Conservation (phyloP, 169 alveolate genomes). For the Plasmodium knowlesi region DNA sequence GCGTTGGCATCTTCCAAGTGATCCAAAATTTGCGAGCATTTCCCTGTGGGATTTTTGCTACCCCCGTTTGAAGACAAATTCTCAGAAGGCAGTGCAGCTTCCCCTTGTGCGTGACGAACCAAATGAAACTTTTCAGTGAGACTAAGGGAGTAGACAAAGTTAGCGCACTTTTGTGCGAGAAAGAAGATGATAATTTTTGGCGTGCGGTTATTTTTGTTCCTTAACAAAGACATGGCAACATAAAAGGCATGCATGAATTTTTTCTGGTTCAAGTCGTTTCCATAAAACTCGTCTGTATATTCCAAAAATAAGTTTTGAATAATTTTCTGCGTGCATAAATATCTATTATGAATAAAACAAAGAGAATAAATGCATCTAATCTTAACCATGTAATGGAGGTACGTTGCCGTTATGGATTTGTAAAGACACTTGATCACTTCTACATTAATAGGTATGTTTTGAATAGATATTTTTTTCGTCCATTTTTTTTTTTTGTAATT, state of each 20-base stretch:
- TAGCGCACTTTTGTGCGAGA: slow-evolving; percentile 18
- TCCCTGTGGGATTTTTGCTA: not conserved
- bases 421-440: slow-evolving; percentile 63
- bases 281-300: slow-evolving; percentile 14
- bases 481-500: slow-evolving; percentile 16
- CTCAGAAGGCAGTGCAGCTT: not conserved
- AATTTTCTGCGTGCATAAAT: slow-evolving; percentile 50
- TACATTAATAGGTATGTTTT: slow-evolving; percentile 52
- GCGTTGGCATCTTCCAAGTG: not conserved
- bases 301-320: slow-evolving; percentile 52
- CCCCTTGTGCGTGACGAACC: not conserved
- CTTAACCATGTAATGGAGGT: slow-evolving; percentile 63
- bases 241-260: slow-evolving; percentile 60
- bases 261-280: slow-evolving; percentile 51
- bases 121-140: not conserved
- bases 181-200: slow-evolving; percentile 44
- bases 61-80: not conserved
- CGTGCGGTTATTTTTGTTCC: slow-evolving; percentile 59
- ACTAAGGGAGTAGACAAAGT: slow-evolving; percentile 37
- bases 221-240: slow-evolving; percentile 67
- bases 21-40: not conserved
- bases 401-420: slow-evolving; percentile 9
- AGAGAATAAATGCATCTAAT: slow-evolving; percentile 67
- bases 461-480: slow-evolving; percentile 26
- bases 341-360: slow-evolving; percentile 69